Conservation (phyloP, 371 early-diverging fungal genomes). For the Nematocida sp. region DNA sequence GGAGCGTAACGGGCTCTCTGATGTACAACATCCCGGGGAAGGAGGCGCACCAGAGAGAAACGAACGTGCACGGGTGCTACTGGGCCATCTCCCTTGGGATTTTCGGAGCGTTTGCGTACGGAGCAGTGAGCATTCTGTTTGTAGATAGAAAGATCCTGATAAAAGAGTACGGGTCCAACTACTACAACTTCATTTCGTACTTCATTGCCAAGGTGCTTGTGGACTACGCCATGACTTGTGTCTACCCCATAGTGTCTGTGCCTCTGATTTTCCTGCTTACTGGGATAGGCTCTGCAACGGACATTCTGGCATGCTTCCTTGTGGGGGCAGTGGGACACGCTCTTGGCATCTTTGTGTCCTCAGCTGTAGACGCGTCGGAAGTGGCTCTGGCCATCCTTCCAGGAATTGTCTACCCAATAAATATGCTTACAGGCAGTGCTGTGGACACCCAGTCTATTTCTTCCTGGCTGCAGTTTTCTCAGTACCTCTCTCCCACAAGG, state of each 20-base stretch:
- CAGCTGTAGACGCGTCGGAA: constrained; percentile 36
- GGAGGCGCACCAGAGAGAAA: constrained; percentile 21
- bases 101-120: constrained; percentile 51
- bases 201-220: constrained; percentile 48
- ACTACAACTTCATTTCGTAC: constrained; percentile 49
- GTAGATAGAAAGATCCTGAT: constrained; percentile 38
- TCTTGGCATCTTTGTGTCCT: constrained; percentile 48
- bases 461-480: constrained; percentile 12
- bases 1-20: constrained; percentile 39
- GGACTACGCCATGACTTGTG: constrained; percentile 37
- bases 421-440: constrained; percentile 47
- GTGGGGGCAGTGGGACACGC: constrained; percentile 41
- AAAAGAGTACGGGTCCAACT: constrained; percentile 50
- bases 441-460: constrained; percentile 42
- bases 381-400: constrained; percentile 52
- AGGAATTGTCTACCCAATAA: constrained; percentile 42
- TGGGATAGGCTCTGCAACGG: constrained; percentile 3
- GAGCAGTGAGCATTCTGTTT: constrained; percentile 46
- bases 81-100: constrained; percentile 39
- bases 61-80: constrained; percentile 45
- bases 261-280: constrained; percentile 28
- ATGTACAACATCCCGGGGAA: constrained; percentile 46
- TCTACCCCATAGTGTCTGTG: constrained; percentile 32
- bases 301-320: constrained; percentile 16
- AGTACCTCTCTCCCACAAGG: constrained; percentile 54